A percentile compares a stretch with the other conserved stretches of the same genome.
Evolutionary conservation across 768 basidiomycete species (phyloP).

Genomic region (Leucocoprinus leucothites): DNA sequence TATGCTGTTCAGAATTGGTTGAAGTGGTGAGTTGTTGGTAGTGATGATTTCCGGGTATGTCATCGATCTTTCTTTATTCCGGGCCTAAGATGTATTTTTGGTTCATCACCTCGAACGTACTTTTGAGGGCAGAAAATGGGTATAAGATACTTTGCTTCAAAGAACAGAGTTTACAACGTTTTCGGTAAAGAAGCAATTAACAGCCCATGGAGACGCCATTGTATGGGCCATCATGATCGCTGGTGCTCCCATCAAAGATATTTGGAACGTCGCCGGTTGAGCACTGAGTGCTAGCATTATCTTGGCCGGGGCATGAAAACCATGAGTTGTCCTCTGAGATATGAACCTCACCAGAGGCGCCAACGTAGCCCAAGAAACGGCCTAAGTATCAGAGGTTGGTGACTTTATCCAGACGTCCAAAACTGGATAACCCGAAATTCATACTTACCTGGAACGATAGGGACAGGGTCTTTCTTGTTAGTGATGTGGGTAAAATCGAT

Average conservation of each 20-base stretch:
- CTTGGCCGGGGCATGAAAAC: slow-evolving; percentile 25
- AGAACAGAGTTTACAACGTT: too few species aligned
- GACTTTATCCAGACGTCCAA: background rate
- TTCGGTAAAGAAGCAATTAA: background rate
- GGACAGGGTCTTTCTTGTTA: slow-evolving; percentile 26
- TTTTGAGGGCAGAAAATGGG: too few species aligned
- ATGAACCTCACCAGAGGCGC: slow-evolving; percentile 40
- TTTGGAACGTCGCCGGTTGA: slow-evolving; percentile 20
- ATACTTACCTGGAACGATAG: slow-evolving; percentile 26
- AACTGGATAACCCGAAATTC: background rate
- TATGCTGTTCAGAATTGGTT: too few species aligned
- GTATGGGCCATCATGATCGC: slow-evolving; percentile 12
- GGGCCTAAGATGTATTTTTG: too few species aligned
- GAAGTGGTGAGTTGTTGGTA: too few species aligned
- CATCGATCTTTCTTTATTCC: too few species aligned
- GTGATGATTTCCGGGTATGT: too few species aligned
- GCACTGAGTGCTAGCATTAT: slow-evolving; percentile 23
- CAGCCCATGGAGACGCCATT: slow-evolving; percentile 12
- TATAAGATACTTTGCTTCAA: too few species aligned
- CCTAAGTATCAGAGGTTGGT: slow-evolving; percentile 54
- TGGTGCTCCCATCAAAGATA: slow-evolving; percentile 4
- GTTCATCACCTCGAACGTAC: too few species aligned
- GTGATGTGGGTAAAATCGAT: slow-evolving; percentile 20
- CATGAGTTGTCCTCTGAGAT: slow-evolving; percentile 28
- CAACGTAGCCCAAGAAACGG: slow-evolving; percentile 35